These are phyloP conservation scores for Arabidopsis arenosa DNA, from an alignment of 345 rosid species.

Conservation along the genomic window DNA sequence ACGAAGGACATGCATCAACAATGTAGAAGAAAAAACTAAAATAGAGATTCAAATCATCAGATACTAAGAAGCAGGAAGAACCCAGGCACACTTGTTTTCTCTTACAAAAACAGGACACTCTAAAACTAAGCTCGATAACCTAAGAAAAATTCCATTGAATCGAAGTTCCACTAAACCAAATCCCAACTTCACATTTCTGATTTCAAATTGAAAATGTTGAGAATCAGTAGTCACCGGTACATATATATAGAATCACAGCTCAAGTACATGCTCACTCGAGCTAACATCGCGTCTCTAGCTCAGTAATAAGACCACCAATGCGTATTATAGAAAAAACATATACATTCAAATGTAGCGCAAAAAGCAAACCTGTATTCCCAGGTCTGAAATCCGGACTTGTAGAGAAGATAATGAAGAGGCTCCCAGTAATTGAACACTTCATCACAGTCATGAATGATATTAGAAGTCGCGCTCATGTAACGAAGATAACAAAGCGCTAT, in stretches of 20 bases:
- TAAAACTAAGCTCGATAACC: neutral
- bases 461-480: conserved; percentile 98
- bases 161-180: conserved; percentile 1
- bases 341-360: neutral
- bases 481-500: conserved; percentile 76
- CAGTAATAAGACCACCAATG: neutral
- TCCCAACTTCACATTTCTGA: conserved; percentile 18
- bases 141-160: neutral
- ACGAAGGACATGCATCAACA: conserved; percentile 4
- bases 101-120: neutral
- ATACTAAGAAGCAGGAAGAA: conserved; percentile 22
- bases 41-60: conserved; percentile 15
- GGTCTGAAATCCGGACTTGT: conserved; percentile 91
- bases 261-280: neutral
- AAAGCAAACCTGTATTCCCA: conserved; percentile 88
- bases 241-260: neutral
- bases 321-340: neutral
- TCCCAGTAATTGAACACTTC: conserved; percentile 99
- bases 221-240: neutral
- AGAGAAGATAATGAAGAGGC: conserved; percentile 93
- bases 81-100: neutral
- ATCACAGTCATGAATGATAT: conserved; percentile 96
- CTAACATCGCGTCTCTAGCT: neutral
- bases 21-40: neutral
- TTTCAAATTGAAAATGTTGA: neutral